Base-by-base conservation (phyloP, 2,329 filamentous ascomycete genomes). In the Cadophora malorum region DNA sequence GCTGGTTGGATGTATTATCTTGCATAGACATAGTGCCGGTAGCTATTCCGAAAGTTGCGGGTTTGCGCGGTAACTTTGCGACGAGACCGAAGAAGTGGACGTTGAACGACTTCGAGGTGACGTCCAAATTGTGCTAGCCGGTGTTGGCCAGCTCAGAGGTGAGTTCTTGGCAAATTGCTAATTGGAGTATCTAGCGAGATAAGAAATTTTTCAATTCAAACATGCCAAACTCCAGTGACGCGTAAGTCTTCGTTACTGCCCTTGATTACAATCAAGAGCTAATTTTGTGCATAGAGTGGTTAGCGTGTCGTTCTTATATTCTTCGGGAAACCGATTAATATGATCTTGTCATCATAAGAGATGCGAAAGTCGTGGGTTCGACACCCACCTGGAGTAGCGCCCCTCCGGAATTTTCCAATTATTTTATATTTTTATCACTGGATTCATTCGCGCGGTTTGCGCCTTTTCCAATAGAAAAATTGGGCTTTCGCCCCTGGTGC, bases 281-380 rank as follows among this genome's bases (percentile, higher is more conserved):
- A 73, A 74, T 66, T 52, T 64, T 62, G 25, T 63, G 56, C 33
- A 69, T 66, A 74, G 73, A 76, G 74, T 75, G 74, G 74, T 76
- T 76, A 76, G 74, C 74, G 74, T 76, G 74, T 76, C 74, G 74
- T 76, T 76, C 74, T 76, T 76, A 76, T 76, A 76, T 72, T 70
- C 41, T 72, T 68, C 69, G 66, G 73, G 69, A 21, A 66, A 70
- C 69, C 66, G 74, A 68, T 71, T 64, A 70, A 74, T 76, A 76
- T 76, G 73, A 71, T 73, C 69, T 70, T 69, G 21, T 52, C 66
- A 61, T 70, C 62, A 41, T 53, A 63, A 72, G 73, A 73, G 52
- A 75, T 75, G 74, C 74, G 74, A 76, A 76, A 76, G 74, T 75
- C 74, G 74, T 73, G 72, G 71, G 74, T 75, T 74, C 73, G 72